These are phyloP conservation scores for Asterochloris sp. DNA, from an alignment of 139 green algal genomes.

Conservation along the genomic window DNA sequence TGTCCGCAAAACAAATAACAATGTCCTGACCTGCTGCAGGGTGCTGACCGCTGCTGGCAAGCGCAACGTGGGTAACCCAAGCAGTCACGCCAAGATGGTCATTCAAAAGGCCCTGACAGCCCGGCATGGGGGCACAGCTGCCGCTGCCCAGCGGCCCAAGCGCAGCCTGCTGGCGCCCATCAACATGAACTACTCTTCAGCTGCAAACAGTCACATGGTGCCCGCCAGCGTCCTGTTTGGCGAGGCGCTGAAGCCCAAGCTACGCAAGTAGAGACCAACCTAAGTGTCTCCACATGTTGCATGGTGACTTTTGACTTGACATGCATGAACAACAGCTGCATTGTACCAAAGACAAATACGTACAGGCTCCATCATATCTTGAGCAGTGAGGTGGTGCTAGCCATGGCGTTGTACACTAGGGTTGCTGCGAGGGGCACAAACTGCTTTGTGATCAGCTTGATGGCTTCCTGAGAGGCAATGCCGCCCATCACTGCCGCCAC, in stretches of 20 bases:
- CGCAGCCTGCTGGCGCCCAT: slow-evolving; percentile 9
- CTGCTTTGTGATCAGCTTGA: slow-evolving; percentile 94
- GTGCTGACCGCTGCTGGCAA: slow-evolving; percentile 1
- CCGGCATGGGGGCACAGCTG: neutral
- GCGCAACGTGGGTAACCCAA: neutral
- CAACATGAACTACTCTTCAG: slow-evolving; percentile 2
- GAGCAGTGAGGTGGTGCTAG: slow-evolving; percentile 48
- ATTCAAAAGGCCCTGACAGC: neutral
- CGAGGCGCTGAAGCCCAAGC: slow-evolving; percentile 6
- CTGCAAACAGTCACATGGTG: neutral
- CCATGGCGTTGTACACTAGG: slow-evolving; percentile 90
- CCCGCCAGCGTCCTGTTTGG: slow-evolving; percentile 17
- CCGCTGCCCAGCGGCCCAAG: neutral
- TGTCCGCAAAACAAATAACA: too few relatives aligned
- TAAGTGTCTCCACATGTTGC: too few relatives aligned
- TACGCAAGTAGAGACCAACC: neutral
- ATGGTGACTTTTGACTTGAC: too few relatives aligned
- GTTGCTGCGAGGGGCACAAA: slow-evolving; percentile 82
- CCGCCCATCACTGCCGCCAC: slow-evolving; percentile 87
- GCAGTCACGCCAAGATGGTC: neutral
- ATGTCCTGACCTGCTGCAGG: neutral
- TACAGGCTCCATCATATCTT: neutral
- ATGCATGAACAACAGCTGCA: too few relatives aligned
- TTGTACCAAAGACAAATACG: too few relatives aligned
- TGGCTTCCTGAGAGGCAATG: slow-evolving; percentile 91